Conservation (phyloP, 108 stramenopile genomes). For the Nitzschia palea region DNA sequence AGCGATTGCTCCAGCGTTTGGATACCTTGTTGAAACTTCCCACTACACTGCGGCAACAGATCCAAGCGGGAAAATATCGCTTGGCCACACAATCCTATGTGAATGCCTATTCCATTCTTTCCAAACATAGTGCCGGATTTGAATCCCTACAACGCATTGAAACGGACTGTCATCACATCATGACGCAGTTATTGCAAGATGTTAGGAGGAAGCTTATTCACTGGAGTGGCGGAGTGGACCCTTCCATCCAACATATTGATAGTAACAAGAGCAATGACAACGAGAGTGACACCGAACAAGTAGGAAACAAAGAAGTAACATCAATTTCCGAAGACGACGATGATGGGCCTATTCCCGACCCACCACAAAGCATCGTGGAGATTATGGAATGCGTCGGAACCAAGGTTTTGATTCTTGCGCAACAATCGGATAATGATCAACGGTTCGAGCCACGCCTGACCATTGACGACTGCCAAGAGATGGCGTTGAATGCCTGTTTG, state of each 20-base stretch:
- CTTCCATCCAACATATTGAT: not conserved
- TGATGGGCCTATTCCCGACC: conserved; percentile 32
- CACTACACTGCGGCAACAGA: conserved; percentile 56
- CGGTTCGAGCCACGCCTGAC: conserved; percentile 33
- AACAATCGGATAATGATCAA: not conserved
- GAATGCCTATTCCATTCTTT: conserved; percentile 64
- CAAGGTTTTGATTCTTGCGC: conserved; percentile 47
- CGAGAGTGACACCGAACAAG: conserved; percentile 7
- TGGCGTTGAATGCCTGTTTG: conserved; percentile 59
- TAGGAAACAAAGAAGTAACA: conserved; percentile 13
- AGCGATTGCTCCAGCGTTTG: conserved; percentile 73
- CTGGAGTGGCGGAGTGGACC: conserved; percentile 58
- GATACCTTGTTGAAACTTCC: conserved; percentile 78
- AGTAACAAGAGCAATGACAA: conserved; percentile 4
- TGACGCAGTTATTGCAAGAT: conserved; percentile 44
- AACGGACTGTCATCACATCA: conserved; percentile 66
- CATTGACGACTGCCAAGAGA: conserved; percentile 47
- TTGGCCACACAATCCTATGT: conserved; percentile 63
- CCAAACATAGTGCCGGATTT: conserved; percentile 78
- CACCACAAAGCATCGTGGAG: conserved; percentile 62
- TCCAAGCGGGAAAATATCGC: conserved; percentile 52
- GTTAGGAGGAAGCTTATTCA: conserved; percentile 52
- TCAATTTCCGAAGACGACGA: conserved; percentile 13
- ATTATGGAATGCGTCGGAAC: conserved; percentile 88
- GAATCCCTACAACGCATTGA: conserved; percentile 81